phyloP scores from a whole-genome alignment of 768 basidiomycete species.

The Trametes cubensis region DNA sequence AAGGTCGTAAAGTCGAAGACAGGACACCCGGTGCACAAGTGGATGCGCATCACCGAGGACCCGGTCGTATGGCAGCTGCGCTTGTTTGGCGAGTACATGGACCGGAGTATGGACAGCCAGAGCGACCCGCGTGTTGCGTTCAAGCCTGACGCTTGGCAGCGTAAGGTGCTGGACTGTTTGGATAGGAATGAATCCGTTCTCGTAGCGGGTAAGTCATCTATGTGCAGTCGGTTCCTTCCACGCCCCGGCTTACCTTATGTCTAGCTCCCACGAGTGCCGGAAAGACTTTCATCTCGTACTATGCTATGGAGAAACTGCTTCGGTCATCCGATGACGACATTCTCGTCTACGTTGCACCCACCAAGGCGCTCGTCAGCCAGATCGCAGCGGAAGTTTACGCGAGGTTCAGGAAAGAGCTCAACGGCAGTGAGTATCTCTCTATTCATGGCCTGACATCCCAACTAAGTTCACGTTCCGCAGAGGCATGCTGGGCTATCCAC shows the following conservation, averaged over 20 bases:
- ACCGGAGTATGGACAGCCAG: conserved; percentile 67
- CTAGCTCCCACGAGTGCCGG: conserved; percentile 72
- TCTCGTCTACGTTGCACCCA: conserved; percentile 73
- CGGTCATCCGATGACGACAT: conserved; percentile 66
- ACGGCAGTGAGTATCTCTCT: conserved; percentile 33
- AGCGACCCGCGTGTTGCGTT: conserved; percentile 62
- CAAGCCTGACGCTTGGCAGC: conserved; percentile 73
- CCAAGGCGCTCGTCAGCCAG: conserved; percentile 73
- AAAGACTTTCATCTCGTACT: conserved; percentile 78
- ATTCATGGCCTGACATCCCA: neutral
- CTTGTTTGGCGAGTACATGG: conserved; percentile 71
- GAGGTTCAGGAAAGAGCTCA: conserved; percentile 59
- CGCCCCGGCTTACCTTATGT: neutral
- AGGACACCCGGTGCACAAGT: conserved; percentile 43
- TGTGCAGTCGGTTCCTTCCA: neutral
- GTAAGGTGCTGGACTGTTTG: conserved; percentile 63
- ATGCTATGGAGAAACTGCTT: conserved; percentile 74
- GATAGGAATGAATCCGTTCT: conserved; percentile 62
- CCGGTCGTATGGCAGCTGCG: conserved; percentile 69
- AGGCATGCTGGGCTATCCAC: conserved; percentile 64
- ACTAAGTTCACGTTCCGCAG: conserved; percentile 36
- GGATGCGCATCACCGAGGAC: conserved; percentile 59
- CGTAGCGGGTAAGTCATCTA: conserved; percentile 55
- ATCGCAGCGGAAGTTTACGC: conserved; percentile 77
- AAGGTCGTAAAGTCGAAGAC: conserved; percentile 56